phyloP scores from a whole-genome alignment of 257 asterid genomes.

The Fraxinus cuspidata region DNA sequence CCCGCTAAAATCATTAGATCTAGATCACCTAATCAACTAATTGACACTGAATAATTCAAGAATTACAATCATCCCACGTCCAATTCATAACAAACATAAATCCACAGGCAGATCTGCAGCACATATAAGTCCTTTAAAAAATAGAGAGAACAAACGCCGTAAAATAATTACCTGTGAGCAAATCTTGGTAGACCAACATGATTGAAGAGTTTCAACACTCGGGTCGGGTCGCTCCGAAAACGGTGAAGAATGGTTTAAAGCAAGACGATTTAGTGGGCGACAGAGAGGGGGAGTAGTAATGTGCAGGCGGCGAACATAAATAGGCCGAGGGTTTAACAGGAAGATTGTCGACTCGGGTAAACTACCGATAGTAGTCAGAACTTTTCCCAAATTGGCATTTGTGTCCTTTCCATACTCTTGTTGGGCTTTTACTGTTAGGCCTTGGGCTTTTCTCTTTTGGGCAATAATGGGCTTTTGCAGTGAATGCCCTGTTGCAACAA shows the following conservation, averaged over 20 bases:
- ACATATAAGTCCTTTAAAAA: not conserved
- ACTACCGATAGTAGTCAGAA: not conserved
- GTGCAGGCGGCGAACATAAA: not conserved
- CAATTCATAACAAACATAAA: not conserved
- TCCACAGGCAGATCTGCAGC: not conserved
- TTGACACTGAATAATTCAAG: not conserved
- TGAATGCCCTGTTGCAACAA: not conserved
- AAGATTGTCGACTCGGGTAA: not conserved
- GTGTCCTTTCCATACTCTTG: not conserved
- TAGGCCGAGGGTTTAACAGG: slow-evolving; percentile 1
- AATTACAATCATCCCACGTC: not conserved
- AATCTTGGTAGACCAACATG: slow-evolving; percentile 77
- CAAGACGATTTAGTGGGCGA: not conserved
- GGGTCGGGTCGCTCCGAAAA: not conserved
- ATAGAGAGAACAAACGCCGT: not conserved
- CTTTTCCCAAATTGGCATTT: not conserved
- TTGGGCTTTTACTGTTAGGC: not conserved
- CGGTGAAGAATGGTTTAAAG: not conserved
- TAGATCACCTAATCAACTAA: not conserved
- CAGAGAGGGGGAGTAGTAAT: not conserved
- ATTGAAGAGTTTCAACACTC: not conserved
- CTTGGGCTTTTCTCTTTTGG: not conserved
- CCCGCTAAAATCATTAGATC: not conserved
- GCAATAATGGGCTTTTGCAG: not conserved
- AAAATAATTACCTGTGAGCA: slow-evolving; percentile 40